Percentiles rank a stretch among this genome's conserved stretches.
Conservation (phyloP, 768 basidiomycete species). For the Kwoniella europaea region DNA sequence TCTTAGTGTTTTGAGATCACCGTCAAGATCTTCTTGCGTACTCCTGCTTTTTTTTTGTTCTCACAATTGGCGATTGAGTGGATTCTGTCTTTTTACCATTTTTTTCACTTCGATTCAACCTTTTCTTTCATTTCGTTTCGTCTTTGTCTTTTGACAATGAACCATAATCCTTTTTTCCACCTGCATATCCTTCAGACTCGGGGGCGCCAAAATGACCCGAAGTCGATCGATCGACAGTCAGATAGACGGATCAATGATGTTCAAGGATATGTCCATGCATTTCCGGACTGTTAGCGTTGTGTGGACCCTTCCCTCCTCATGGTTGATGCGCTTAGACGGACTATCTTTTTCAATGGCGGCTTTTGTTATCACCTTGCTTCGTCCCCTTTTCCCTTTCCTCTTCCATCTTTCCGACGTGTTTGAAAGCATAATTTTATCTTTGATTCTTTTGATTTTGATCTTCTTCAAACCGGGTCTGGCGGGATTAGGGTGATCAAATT, state of each 20-base stretch:
- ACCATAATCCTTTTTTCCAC: neutral
- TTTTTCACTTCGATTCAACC: too few relatives aligned
- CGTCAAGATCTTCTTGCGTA: neutral
- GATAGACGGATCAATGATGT: neutral
- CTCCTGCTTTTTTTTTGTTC: neutral
- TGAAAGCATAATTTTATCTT: neutral
- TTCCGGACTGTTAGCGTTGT: neutral
- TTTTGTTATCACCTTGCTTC: neutral
- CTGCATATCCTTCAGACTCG: neutral
- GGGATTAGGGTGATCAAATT: constrained; percentile 1
- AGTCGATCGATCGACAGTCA: neutral
- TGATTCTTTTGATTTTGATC: neutral
- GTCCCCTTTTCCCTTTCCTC: neutral
- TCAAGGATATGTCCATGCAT: neutral
- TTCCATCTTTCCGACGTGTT: neutral
- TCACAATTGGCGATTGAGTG: too few relatives aligned
- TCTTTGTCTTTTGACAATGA: too few relatives aligned
- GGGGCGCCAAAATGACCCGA: too few relatives aligned
- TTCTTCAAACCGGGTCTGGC: neutral
- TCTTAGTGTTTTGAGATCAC: too few relatives aligned
- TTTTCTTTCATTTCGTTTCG: too few relatives aligned
- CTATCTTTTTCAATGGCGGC: neutral
- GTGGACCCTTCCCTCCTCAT: neutral
- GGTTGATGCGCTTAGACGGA: constrained; percentile 8
- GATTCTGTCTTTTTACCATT: too few relatives aligned